Evolutionary conservation across 2,329 filamentous ascomycete genomes (phyloP).

Genomic region (Xylaria sp.): DNA sequence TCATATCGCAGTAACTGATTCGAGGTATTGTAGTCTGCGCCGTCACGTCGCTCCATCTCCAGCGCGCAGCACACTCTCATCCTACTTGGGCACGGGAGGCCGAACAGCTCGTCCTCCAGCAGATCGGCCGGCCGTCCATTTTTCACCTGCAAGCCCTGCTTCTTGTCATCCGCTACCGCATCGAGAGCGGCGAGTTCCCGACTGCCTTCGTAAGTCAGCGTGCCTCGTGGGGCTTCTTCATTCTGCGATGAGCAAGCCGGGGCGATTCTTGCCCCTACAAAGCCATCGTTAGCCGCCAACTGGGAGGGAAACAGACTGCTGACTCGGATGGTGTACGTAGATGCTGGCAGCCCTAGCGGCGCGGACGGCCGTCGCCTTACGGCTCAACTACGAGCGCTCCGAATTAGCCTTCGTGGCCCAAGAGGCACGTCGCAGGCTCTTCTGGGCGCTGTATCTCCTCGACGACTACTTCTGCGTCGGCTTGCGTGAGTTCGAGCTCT

Average conservation of each 20-base stretch:
- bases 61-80: conserved; percentile 41
- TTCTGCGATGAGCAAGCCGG: not conserved
- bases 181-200: conserved; percentile 50
- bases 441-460: conserved; percentile 56
- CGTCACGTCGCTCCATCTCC: conserved; percentile 49
- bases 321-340: conserved; percentile 9
- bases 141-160: conserved; percentile 51
- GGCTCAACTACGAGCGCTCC: conserved; percentile 55
- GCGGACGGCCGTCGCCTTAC: conserved; percentile 53
- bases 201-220: conserved; percentile 46
- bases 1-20: not conserved
- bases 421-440: conserved; percentile 54
- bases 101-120: conserved; percentile 49
- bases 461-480: conserved; percentile 57
- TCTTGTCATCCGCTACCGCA: conserved; percentile 49
- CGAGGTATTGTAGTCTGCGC: conserved; percentile 43
- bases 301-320: not conserved
- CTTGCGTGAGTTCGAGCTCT: conserved; percentile 56
- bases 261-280: not conserved
- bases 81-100: conserved; percentile 49
- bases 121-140: conserved; percentile 50
- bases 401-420: conserved; percentile 51
- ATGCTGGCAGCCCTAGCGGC: conserved; percentile 53
- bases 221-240: not conserved
- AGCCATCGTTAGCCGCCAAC: not conserved